Conservation (phyloP, 2,329 filamentous ascomycete genomes). For the Plectosphaerella plurivora region DNA sequence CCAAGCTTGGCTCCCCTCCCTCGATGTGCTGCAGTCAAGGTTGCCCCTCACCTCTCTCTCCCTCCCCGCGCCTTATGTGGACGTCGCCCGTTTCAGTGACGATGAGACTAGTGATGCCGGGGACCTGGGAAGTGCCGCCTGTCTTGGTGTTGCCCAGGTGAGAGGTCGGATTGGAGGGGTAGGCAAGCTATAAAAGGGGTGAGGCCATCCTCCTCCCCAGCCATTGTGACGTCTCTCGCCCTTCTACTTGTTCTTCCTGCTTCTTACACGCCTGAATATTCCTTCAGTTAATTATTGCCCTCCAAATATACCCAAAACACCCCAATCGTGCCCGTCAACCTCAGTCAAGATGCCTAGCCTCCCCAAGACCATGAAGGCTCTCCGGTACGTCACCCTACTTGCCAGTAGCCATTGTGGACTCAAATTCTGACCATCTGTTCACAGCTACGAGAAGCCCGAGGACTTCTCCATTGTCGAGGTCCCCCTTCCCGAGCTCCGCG, state of each 20-base stretch:
- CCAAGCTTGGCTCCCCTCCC: no score
- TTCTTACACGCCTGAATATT: not conserved
- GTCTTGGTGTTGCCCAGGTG: not conserved
- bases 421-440: not conserved
- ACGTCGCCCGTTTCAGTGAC: not conserved
- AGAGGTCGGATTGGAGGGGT: not conserved
- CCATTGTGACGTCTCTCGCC: not conserved
- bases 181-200: not conserved
- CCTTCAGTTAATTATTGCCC: not conserved
- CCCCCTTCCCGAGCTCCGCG: constrained; percentile 55
- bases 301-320: not conserved
- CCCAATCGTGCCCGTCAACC: not conserved
- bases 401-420: not conserved
- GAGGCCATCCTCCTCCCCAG: not conserved
- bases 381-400: constrained; percentile 39
- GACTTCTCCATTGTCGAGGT: constrained; percentile 57
- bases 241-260: not conserved
- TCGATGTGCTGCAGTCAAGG: no score
- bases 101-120: not conserved
- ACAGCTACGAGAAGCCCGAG: constrained; percentile 57
- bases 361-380: constrained; percentile 56
- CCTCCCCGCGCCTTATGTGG: not conserved
- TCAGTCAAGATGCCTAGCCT: constrained; percentile 31
- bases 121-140: not conserved
- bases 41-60: not conserved